Percentiles rank a stretch among this genome's conserved stretches.
Conservation (phyloP, 2,329 filamentous ascomycete species). For the Diaporthe sp. region DNA sequence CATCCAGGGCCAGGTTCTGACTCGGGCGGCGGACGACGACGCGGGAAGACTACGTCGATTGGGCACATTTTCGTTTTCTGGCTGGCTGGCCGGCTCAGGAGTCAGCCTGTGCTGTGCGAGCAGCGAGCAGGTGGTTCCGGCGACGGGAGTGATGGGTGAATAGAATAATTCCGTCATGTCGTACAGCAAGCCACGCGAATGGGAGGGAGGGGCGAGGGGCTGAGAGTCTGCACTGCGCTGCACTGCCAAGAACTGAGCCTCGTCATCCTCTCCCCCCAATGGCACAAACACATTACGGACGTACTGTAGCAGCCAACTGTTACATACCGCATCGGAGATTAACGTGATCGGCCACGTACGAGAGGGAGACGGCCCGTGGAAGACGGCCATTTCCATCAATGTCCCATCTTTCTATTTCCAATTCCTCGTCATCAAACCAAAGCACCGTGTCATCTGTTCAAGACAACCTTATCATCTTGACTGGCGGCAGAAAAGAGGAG, state of each 20-base stretch:
- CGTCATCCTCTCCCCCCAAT: slow-evolving; percentile 29
- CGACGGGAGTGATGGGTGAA: background rate
- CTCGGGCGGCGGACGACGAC: slow-evolving; percentile 9
- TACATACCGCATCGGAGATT: slow-evolving; percentile 4
- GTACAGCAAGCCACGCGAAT: slow-evolving; percentile 13
- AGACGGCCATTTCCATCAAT: background rate
- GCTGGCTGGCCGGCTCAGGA: slow-evolving; percentile 13
- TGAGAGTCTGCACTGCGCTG: slow-evolving; percentile 25
- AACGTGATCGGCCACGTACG: background rate
- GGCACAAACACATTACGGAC: slow-evolving; percentile 14
- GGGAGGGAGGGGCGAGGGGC: background rate
- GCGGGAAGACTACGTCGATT: background rate
- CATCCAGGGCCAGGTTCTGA: slow-evolving; percentile 16
- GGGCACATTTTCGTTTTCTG: background rate
- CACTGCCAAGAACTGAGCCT: slow-evolving; percentile 41
- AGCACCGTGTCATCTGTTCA: slow-evolving; percentile 4
- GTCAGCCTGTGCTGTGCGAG: slow-evolving; percentile 8
- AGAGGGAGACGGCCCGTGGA: background rate
- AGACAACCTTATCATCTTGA: slow-evolving; percentile 7
- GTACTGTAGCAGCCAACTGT: background rate
- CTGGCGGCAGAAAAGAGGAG: slow-evolving; percentile 21
- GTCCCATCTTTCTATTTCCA: slow-evolving; percentile 2
- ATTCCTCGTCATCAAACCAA: slow-evolving; percentile 12
- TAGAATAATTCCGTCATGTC: slow-evolving; percentile 24
- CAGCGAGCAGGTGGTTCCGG: background rate